These are phyloP conservation scores for Penicillium flavigenum DNA, from an alignment of 495 filamentous ascomycete genomes.

Conservation along the genomic window DNA sequence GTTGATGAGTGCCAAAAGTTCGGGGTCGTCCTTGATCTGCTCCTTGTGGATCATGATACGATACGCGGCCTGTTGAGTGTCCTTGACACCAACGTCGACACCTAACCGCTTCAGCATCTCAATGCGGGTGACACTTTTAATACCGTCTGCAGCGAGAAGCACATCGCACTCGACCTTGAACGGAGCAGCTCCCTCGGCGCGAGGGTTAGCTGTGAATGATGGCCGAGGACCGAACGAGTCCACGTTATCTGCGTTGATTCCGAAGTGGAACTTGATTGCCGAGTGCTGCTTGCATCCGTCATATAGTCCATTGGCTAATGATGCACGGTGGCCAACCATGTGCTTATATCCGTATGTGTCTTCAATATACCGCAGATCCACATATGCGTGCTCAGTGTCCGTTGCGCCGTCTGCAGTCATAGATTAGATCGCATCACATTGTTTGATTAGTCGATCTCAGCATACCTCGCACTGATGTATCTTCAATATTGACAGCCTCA, in stretches of 20 bases:
- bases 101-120: slow-evolving; percentile 59
- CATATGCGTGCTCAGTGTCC: slow-evolving; percentile 65
- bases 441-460: not conserved
- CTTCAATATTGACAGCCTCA: slow-evolving; percentile 57
- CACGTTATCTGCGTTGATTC: slow-evolving; percentile 52
- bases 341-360: slow-evolving; percentile 70
- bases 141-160: slow-evolving; percentile 69
- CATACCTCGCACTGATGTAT: slow-evolving; percentile 54
- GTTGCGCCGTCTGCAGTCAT: slow-evolving; percentile 60
- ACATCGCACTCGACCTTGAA: slow-evolving; percentile 64
- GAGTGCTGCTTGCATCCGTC: slow-evolving; percentile 62
- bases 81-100: slow-evolving; percentile 57
- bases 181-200: slow-evolving; percentile 47
- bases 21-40: slow-evolving; percentile 64
- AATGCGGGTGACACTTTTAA: slow-evolving; percentile 64
- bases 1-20: slow-evolving; percentile 66
- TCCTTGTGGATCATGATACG: slow-evolving; percentile 74
- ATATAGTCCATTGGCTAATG: slow-evolving; percentile 67
- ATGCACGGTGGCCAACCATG: slow-evolving; percentile 74
- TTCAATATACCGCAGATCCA: slow-evolving; percentile 64
- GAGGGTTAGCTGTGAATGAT: slow-evolving; percentile 56
- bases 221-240: slow-evolving; percentile 55
- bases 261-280: slow-evolving; percentile 69
- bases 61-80: slow-evolving; percentile 80
- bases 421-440: not conserved